Evolutionary conservation across 2,329 filamentous ascomycete genomes (phyloP), one percentile per base, ranked within the genome.

Genomic region (Fusarium neocosmosporiellum): DNA sequence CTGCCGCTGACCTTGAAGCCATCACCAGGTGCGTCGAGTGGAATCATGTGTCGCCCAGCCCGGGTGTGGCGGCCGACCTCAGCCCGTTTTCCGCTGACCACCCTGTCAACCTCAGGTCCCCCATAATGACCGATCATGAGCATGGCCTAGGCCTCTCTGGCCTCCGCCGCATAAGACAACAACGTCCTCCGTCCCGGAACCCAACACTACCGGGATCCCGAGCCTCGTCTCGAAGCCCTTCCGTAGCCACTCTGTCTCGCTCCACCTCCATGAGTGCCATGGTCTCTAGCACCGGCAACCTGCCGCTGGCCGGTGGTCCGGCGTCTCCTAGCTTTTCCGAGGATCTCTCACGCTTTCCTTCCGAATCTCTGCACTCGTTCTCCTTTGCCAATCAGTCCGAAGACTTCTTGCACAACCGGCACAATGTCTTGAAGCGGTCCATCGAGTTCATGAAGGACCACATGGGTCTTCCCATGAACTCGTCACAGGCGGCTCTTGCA

Each of bases 401-500:
- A 79, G 96, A 98, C 71, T 91, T 94, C 71, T 88, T 98, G 64
- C 94, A 98, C 80, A 98, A 90, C 81, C 92, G 96, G 63, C 95
- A 98, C 81, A 97, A 94, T 85, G 93, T 98, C 36, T 82, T 99
- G 78, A 98, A 97, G 83, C 90, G 96, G 67, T 97, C 95, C 10
- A 92, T 98, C 79, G 96, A 98, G 81, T 98, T 98, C 79, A 97
- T 99, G 93, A 93, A 94, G 79, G 95, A 98, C 80, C 93, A 94
- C 72, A 89, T 97, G 83, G 93, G 93, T 72, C 96, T 94, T 92
- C 90, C 93, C 34, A 83, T 83, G 69, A 83, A 79, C 59, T 88
- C 91, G 34, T 90, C 89, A 60, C 93, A 92, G 79, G 90, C 93
- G 16, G 94, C 90, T 13, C 90, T 98, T 74, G 92, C 92, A 50